These are phyloP conservation scores for Colletotrichum acutatum DNA, from an alignment of 2,329 filamentous ascomycete species.

Conservation along the genomic window DNA sequence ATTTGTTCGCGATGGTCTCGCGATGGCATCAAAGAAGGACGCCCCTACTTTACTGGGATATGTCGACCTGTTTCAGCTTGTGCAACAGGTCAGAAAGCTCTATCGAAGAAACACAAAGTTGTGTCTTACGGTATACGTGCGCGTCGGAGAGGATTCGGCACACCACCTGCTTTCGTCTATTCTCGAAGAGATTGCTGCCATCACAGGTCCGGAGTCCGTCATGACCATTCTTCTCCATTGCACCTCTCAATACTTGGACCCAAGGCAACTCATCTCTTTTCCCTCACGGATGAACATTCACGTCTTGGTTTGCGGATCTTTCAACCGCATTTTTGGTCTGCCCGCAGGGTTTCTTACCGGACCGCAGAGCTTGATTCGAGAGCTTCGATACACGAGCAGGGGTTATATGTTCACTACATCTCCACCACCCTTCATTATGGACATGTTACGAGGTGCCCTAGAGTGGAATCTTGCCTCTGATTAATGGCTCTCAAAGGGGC, in stretches of 20 bases:
- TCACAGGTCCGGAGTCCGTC: conserved; percentile 6
- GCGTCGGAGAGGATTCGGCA: conserved; percentile 7
- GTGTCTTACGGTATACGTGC: neutral
- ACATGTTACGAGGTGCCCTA: conserved; percentile 13
- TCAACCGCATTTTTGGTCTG: conserved; percentile 19
- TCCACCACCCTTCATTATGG: conserved; percentile 27
- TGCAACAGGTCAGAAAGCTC: conserved; percentile 9
- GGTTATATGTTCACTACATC: conserved; percentile 32
- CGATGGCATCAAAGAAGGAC: neutral
- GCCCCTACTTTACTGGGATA: neutral
- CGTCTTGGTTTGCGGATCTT: conserved; percentile 22
- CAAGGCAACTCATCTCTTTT: neutral
- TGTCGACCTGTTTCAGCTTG: conserved; percentile 15
- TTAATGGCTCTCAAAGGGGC: too few species aligned
- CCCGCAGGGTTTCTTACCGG: conserved; percentile 28
- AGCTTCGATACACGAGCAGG: conserved; percentile 32
- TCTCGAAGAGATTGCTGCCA: conserved; percentile 2
- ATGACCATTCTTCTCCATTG: conserved; percentile 31
- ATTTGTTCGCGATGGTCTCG: conserved; percentile 1
- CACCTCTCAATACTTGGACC: conserved; percentile 8
- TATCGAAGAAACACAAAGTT: neutral
- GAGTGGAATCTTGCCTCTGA: neutral
- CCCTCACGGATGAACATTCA: neutral
- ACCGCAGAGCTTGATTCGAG: conserved; percentile 16
- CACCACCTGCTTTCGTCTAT: conserved; percentile 6